A percentile compares a stretch with the other conserved stretches of the same genome.
Evolutionary conservation across 768 basidiomycete species (phyloP).

Genomic region (Lentinula raphanica): DNA sequence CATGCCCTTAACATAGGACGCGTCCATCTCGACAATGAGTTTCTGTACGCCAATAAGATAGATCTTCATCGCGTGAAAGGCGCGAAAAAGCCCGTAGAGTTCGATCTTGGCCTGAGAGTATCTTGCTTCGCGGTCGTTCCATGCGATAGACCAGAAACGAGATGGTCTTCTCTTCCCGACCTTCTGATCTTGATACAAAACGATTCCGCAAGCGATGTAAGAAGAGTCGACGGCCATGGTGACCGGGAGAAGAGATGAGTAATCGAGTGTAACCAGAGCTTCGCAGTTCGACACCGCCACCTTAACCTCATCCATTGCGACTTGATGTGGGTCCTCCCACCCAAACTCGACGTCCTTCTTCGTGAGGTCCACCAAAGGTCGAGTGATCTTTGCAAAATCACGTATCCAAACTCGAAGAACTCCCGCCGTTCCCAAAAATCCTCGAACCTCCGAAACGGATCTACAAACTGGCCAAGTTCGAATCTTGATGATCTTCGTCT

Average conservation of each 20-base stretch:
- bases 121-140: slow-evolving; percentile 6
- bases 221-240: slow-evolving; percentile 28
- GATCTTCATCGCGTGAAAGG: not conserved
- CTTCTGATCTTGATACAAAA: slow-evolving; percentile 22
- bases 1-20: no score
- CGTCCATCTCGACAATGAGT: no score
- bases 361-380: no score
- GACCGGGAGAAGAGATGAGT: slow-evolving; percentile 17
- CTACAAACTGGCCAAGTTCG: no score
- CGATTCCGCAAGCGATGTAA: slow-evolving; percentile 23
- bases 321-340: slow-evolving; percentile 14
- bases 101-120: not conserved
- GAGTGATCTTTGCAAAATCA: slow-evolving; percentile 14
- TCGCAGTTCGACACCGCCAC: no score
- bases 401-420: slow-evolving; percentile 15
- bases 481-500: slow-evolving; percentile 20
- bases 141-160: slow-evolving; percentile 13
- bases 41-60: no score
- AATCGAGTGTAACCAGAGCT: slow-evolving; percentile 30
- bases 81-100: not conserved
- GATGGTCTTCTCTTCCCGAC: not conserved
- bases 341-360: slow-evolving; percentile 15
- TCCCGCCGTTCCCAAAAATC: slow-evolving; percentile 16
- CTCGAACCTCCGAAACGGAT: slow-evolving; percentile 13
- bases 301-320: slow-evolving; percentile 17